These are phyloP conservation scores for Sindora glabra DNA, from an alignment of 306 rosid species.

Conservation along the genomic window DNA sequence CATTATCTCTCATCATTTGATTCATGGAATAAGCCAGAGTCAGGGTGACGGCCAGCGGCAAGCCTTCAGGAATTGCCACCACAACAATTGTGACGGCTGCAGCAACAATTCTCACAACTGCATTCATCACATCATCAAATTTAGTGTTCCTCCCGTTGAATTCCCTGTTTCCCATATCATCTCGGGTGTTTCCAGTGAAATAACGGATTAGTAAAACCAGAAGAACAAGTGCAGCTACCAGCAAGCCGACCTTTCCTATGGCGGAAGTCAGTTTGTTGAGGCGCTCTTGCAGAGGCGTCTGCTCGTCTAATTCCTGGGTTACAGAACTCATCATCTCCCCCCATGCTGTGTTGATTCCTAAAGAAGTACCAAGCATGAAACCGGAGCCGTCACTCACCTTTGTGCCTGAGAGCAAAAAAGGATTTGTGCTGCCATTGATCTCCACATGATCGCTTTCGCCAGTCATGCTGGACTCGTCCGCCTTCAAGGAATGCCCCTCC, in stretches of 20 bases:
- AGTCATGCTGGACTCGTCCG: background rate
- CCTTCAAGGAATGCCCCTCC: background rate
- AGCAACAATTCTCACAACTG: constrained; percentile 2
- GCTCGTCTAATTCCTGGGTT: background rate
- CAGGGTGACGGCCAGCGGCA: no score
- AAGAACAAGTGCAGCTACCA: background rate
- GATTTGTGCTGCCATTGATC: background rate
- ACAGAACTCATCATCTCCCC: background rate
- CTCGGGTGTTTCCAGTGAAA: background rate
- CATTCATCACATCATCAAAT: background rate
- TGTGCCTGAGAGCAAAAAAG: background rate
- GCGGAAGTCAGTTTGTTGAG: background rate
- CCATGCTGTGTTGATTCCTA: background rate
- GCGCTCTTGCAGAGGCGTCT: background rate
- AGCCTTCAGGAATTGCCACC: background rate
- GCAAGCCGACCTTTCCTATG: background rate
- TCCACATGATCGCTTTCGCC: background rate
- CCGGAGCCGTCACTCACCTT: background rate
- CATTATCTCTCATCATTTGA: background rate
- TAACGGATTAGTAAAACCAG: background rate
- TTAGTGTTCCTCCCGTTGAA: background rate
- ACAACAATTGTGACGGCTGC: constrained; percentile 14
- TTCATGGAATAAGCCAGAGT: no score
- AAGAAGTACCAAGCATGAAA: background rate
- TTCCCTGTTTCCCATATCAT: background rate